These are phyloP conservation scores for Guillardia theta DNA, from an alignment of 78 protist species.

Conservation along the genomic window DNA sequence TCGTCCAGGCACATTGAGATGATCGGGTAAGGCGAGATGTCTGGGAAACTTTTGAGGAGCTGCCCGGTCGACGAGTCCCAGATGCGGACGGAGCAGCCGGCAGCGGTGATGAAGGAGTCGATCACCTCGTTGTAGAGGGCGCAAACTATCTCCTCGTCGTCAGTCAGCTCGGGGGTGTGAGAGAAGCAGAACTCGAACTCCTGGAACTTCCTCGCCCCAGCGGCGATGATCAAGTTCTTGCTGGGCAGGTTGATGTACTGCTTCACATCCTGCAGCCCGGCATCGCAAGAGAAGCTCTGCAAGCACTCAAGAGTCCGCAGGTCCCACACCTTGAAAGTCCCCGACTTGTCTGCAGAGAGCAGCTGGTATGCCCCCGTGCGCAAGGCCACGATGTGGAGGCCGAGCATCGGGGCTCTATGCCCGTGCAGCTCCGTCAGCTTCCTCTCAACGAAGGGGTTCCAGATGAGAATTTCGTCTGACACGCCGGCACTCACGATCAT, in stretches of 20 bases:
- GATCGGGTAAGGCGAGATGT: background rate
- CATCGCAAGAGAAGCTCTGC: background rate
- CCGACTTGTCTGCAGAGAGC: constrained; percentile 12
- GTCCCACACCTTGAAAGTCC: constrained; percentile 29
- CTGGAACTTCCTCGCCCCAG: background rate
- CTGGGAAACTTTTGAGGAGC: background rate
- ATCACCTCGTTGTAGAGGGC: constrained; percentile 11
- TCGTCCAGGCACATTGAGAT: background rate
- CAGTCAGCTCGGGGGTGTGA: constrained; percentile 7
- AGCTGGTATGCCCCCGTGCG: constrained; percentile 2
- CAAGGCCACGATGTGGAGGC: background rate
- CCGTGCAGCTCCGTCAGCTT: background rate
- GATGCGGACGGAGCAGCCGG: background rate
- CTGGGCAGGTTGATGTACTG: background rate
- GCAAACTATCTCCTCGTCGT: background rate
- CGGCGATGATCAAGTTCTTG: constrained; percentile 21
- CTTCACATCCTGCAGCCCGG: background rate
- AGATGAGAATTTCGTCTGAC: background rate
- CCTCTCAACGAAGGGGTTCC: background rate
- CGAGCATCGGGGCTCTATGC: background rate
- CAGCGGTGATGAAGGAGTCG: constrained; percentile 29
- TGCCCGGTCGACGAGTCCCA: background rate
- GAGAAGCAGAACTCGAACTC: constrained; percentile 31
- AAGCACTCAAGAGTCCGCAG: background rate
- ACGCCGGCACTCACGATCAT: background rate